These are phyloP conservation scores for Asterochloris sp. DNA, from an alignment of 139 green algal species.

Conservation along the genomic window DNA sequence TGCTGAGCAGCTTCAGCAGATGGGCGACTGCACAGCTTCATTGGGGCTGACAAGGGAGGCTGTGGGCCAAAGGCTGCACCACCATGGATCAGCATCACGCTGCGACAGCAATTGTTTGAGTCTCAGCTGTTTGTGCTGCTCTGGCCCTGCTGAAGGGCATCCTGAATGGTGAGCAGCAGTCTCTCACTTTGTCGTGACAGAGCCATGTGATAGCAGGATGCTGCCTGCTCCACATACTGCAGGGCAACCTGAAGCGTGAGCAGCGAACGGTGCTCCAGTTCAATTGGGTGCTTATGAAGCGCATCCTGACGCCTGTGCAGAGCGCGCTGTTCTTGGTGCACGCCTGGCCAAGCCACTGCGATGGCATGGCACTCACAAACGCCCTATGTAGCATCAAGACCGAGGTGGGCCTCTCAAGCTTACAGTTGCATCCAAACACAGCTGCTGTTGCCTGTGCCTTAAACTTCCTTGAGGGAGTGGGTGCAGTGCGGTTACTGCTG, in stretches of 20 bases:
- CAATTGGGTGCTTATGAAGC: constrained; percentile 20
- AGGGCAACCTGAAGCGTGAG: constrained; percentile 17
- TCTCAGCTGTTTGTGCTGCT: background rate
- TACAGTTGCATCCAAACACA: no score
- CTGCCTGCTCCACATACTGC: background rate
- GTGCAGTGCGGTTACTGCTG: no score
- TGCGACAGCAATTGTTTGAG: background rate
- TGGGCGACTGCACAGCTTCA: no score
- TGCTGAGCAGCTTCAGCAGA: no score
- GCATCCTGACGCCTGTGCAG: constrained; percentile 19
- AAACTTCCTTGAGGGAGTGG: no score
- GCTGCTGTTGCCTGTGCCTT: no score
- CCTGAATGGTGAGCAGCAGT: background rate
- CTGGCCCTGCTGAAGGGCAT: background rate
- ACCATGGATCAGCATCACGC: background rate
- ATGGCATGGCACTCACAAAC: constrained; percentile 11
- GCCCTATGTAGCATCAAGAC: background rate
- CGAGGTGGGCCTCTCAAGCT: background rate
- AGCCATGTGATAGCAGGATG: background rate
- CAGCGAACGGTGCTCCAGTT: constrained; percentile 16
- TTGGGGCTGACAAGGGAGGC: no score
- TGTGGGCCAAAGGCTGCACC: no score
- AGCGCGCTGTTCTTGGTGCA: constrained; percentile 19
- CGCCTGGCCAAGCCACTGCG: constrained; percentile 17
- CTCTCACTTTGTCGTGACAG: background rate